Conservation (phyloP, 192 early-diverging fungal species). For the Chytriomyces sp. region DNA sequence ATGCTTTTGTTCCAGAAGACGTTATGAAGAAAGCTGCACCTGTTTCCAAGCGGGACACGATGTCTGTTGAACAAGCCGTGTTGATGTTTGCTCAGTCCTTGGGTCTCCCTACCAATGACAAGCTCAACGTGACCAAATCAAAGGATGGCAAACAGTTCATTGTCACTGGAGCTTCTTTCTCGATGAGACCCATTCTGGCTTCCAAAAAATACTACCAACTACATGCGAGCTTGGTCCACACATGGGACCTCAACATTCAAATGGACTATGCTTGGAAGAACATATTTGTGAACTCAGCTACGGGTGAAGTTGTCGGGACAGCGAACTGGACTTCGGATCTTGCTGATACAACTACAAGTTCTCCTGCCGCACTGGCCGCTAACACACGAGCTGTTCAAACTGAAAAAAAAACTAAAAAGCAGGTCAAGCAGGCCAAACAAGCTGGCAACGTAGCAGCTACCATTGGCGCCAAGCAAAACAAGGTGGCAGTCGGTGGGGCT, state of each 20-base stretch:
- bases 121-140: background rate
- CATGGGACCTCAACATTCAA: constrained; percentile 11
- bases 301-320: constrained; percentile 5
- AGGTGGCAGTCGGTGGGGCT: background rate
- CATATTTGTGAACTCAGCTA: background rate
- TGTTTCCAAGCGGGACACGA: background rate
- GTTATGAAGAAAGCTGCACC: background rate
- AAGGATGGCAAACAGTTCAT: background rate
- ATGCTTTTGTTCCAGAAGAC: constrained; percentile 1
- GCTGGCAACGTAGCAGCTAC: background rate
- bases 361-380: background rate
- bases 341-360: too few relatives aligned
- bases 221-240: background rate
- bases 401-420: background rate
- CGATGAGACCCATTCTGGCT: constrained; percentile 1
- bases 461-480: background rate
- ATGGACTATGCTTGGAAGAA: constrained; percentile 18
- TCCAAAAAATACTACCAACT: constrained; percentile 9
- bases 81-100: constrained; percentile 9
- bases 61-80: constrained; percentile 17
- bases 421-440: background rate
- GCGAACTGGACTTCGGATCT: background rate
- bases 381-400: background rate
- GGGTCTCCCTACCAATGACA: background rate
- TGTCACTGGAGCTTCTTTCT: background rate